A percentile compares a stretch with the other conserved stretches of the same genome.
phyloP scores from a whole-genome alignment of 2,329 filamentous ascomycete genomes.

The Aspergillus floridensis region DNA sequence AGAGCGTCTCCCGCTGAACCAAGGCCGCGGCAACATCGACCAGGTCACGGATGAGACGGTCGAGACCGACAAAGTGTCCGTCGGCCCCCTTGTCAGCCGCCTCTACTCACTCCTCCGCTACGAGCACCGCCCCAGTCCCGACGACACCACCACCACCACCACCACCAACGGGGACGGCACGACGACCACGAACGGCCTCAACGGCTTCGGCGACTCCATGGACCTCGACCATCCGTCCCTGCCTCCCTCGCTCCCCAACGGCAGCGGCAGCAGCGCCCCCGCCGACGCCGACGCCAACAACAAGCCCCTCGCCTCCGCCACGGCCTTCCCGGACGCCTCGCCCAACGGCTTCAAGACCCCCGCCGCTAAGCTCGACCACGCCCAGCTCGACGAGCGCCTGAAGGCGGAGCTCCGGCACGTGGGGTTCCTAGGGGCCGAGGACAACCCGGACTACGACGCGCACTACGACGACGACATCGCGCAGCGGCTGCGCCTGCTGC shows the following conservation, averaged over 20 bases:
- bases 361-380: constrained; percentile 76
- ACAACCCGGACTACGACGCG: constrained; percentile 75
- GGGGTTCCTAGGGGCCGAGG: constrained; percentile 73
- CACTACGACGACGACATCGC: constrained; percentile 94
- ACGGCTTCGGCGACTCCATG: constrained; percentile 48
- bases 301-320: constrained; percentile 62
- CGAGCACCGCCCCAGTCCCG: constrained; percentile 54
- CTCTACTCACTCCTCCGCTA: constrained; percentile 78
- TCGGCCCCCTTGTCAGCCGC: constrained; percentile 80
- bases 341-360: constrained; percentile 77
- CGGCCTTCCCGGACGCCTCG: constrained; percentile 74
- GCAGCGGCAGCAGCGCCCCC: constrained; percentile 21
- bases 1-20: constrained; percentile 72
- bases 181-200: constrained; percentile 48
- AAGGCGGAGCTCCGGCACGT: constrained; percentile 89
- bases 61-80: constrained; percentile 84
- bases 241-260: background rate
- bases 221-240: constrained; percentile 43
- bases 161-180: constrained; percentile 53
- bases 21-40: constrained; percentile 80
- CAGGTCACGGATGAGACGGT: constrained; percentile 81
- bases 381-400: constrained; percentile 82
- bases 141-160: constrained; percentile 56
- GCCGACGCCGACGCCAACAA: constrained; percentile 20
- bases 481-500: constrained; percentile 80